A percentile compares a stretch with the other conserved stretches of the same genome.
Conservation (phyloP, 345 rosid species). For the sweet orange (Citrus sinensis) region DVS_A1.0 CM039162.1:19878001-19878500, state of each 20-base stretch:
- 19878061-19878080: not conserved
- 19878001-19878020: constrained; percentile 16
- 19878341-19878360: constrained; percentile 47
- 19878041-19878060: not conserved
- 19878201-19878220: not conserved
- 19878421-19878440: constrained; percentile 86
- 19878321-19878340: not conserved
- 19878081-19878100: not conserved
- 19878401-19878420: constrained; percentile 90
- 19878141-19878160: not conserved
- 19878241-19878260: not conserved
- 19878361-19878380: constrained; percentile 83
- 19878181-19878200: too few species aligned
- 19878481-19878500: constrained; percentile 94
- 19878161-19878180: not conserved
- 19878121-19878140: too few species aligned
- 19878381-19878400: constrained; percentile 76
- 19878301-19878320: not conserved
- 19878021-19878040: constrained; percentile 21
- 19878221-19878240: not conserved
- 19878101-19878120: not conserved
- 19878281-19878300: not conserved
- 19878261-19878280: not conserved
- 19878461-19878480: constrained; percentile 98
- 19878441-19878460: constrained; percentile 92